phyloP scores from a whole-genome alignment of 441 rosid genomes.

The Pelargonium myrrhifolium region DNA sequence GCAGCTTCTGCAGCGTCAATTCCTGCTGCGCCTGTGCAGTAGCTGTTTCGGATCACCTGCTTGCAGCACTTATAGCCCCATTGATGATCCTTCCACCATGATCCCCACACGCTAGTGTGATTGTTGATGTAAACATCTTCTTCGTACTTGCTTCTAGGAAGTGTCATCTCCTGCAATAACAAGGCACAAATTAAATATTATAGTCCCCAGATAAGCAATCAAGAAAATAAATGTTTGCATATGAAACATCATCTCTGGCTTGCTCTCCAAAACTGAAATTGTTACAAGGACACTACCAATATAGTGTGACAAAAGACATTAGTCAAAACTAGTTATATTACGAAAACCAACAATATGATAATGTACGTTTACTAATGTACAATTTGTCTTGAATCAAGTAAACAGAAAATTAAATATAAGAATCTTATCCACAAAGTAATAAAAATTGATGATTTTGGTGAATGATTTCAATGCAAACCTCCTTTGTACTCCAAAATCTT shows the following conservation, averaged over 20 bases:
- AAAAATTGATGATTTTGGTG: neutral
- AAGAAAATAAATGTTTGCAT: neutral
- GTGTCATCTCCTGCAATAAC: constrained; percentile 38
- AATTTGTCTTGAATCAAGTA: too few species aligned
- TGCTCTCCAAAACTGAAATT: too few species aligned
- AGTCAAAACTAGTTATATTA: neutral
- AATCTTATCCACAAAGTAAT: neutral
- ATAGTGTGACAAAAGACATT: neutral
- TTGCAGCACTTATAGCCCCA: constrained; percentile 67
- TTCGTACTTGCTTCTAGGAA: constrained; percentile 60
- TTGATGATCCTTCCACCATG: constrained; percentile 63
- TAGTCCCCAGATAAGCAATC: neutral
- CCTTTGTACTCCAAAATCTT: neutral
- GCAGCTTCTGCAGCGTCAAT: constrained; percentile 60
- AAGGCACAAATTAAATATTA: too few species aligned
- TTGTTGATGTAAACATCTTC: constrained; percentile 50
- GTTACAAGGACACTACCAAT: too few species aligned
- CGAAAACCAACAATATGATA: neutral
- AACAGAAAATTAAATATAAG: neutral
- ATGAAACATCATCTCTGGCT: neutral
- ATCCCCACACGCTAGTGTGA: constrained; percentile 63
- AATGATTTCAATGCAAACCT: too few species aligned
- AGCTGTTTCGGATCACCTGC: constrained; percentile 53
- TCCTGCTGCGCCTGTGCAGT: constrained; percentile 58
- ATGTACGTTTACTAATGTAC: neutral